Evolutionary conservation across 129 eudicot species (phyloP), one percentile per base, ranked within the genome.

Genomic region (Arctium lappa): DNA sequence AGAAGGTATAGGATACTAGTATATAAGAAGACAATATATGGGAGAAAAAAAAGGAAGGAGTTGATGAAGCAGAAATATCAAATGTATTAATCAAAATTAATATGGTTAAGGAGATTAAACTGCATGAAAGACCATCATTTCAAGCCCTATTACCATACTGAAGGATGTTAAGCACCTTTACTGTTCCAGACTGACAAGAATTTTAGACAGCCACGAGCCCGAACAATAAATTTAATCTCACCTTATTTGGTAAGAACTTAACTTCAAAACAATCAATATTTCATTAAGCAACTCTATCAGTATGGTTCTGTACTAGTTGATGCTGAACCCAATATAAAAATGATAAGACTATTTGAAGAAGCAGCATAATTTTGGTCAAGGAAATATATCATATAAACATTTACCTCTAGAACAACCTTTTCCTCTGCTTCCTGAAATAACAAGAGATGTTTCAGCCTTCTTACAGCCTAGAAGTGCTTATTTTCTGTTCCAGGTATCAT

Each of bases 391-490:
- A 78, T 15, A 80, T 69, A 38, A 62, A n/a, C 34, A 74, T 50
- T 84, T 86, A 89, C 98, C 99, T 93, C 99, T 29, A 93, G 79
- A 75, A 93, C 82, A 18, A 90, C 94, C 87, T 86, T 90, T 81
- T 79, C 84, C 82, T 86, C 93, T 68, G 85, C 84, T 72, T 87
- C 99, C 99, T 95, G 89, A 44, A 85, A 77, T 15, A 66, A 2
- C 65, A 84, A 85, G 48, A 29, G n/a, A 70, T 36, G 12, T 12
- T 76, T 69, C 77, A 75, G 82, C 79, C 60, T 63, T 63, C 1
- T 6, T 63, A 33, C 22, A 12, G 34, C 31, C 0, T 34, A 18
- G 36, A 68, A 53, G 13, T 69, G 44, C 44, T 38, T 79, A 46
- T 38, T 6, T 18, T 29, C 68, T 68, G 18, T 33, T 38, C 33